These are phyloP conservation scores for Aspergillus tanneri DNA, from an alignment of 2,329 filamentous ascomycete species.

Conservation along the genomic window DNA sequence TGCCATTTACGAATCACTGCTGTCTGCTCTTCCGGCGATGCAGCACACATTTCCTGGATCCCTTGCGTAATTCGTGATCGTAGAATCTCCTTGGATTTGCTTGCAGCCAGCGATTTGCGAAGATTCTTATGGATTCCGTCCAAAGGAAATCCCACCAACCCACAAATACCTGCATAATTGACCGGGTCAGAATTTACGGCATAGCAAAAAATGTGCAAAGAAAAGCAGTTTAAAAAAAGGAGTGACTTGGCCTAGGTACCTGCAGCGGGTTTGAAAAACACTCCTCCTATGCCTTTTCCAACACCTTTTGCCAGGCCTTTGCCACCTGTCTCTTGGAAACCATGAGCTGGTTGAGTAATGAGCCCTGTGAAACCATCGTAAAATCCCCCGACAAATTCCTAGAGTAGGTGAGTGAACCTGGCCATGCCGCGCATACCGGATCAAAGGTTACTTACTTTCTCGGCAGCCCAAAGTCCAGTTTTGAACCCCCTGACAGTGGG, in stretches of 20 bases:
- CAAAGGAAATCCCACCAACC: conserved; percentile 31
- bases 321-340: conserved; percentile 63
- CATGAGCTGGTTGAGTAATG: conserved; percentile 72
- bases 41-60: conserved; percentile 27
- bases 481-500: conserved; percentile 76
- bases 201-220: too few relatives aligned
- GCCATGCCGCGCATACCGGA: too few relatives aligned
- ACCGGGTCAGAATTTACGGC: too few relatives aligned
- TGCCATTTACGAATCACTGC: conserved; percentile 22
- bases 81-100: conserved; percentile 28
- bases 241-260: conserved; percentile 53
- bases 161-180: conserved; percentile 28
- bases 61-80: conserved; percentile 29
- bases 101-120: conserved; percentile 27
- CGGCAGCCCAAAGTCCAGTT: conserved; percentile 73
- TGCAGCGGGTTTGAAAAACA: conserved; percentile 76
- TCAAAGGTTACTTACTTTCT: conserved; percentile 52
- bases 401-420: too few relatives aligned
- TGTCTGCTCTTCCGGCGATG: conserved; percentile 21
- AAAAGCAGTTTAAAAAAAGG: too few relatives aligned
- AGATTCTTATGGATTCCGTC: conserved; percentile 31
- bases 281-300: conserved; percentile 77
- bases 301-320: conserved; percentile 74
- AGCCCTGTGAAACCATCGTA: conserved; percentile 81
- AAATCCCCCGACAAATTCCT: conserved; percentile 71